A percentile compares a stretch with the other conserved stretches of the same genome.
Evolutionary conservation across 1,139 yeast species (phyloP).

Genomic region (Pneumocystis jirovecii): DNA sequence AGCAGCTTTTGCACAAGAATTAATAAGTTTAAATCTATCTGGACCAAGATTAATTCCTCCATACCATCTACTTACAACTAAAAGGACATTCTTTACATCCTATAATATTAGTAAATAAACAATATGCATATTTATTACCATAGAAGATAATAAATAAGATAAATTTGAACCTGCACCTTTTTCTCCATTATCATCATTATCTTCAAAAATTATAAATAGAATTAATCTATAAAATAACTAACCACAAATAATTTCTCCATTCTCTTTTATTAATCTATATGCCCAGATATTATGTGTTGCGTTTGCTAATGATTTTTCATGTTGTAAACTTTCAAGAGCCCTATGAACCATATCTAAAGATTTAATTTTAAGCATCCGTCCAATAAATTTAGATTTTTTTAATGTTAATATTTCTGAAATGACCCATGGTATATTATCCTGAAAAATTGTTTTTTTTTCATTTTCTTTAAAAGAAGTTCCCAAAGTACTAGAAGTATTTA

Average conservation of each 20-base stretch:
- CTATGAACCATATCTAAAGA: slow-evolving; percentile 51
- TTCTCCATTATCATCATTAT: slow-evolving; percentile 95
- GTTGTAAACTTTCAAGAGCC: slow-evolving; percentile 34
- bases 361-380: slow-evolving; percentile 47
- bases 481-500: neutral
- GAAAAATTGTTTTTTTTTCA: neutral
- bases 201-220: slow-evolving; percentile 26
- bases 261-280: slow-evolving; percentile 50
- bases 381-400: slow-evolving; percentile 75
- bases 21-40: slow-evolving; percentile 84
- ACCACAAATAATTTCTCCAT: slow-evolving; percentile 28
- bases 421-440: slow-evolving; percentile 34
- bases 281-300: slow-evolving; percentile 77
- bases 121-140: slow-evolving; percentile 18
- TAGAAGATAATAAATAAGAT: slow-evolving; percentile 27
- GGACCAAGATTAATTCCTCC: slow-evolving; percentile 90
- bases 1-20: slow-evolving; percentile 76
- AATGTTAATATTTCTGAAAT: slow-evolving; percentile 65
- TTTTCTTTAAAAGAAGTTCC: neutral
- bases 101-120: neutral
- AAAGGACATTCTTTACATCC: slow-evolving; percentile 78
- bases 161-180: slow-evolving; percentile 66
- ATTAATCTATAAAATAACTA: neutral
- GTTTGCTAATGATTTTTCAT: slow-evolving; percentile 43
- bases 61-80: slow-evolving; percentile 82